Evolutionary conservation across 2,329 filamentous ascomycete genomes (phyloP), one percentile per base, ranked within the genome.

Genomic region (Cladosporium colombiae): DNA sequence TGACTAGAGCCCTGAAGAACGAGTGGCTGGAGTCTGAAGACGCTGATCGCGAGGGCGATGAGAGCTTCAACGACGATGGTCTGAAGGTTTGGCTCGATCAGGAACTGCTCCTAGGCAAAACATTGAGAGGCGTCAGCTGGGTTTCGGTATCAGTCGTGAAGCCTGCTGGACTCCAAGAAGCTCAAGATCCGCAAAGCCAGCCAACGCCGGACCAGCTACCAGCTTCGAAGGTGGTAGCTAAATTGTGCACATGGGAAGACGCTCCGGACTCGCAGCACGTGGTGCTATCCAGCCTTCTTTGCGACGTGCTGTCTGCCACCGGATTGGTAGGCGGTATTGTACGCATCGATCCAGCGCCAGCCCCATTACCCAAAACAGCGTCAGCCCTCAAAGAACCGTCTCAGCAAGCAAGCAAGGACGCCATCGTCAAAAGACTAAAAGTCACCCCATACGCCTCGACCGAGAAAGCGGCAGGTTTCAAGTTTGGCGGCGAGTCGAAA

Each of bases 401-500:
- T 49, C 73, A 74, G 65, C 68, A 72, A 73, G 79, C 68, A 57
- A 73, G 74, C 61, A 82, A 81, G 67, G 81, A 82, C 35, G 70
- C 75, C 5, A 77, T 79, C n/a, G 81, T 92, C 5, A 86, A 87
- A 77, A 81, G 86, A 5, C 79, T 98, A 66, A 93, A 91, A 71
- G 82, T 99, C 1, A 91, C 90, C 65, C 95, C 95, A 0, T 98
- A 97, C 73, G 84, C 87, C 3, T 80, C 84, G 0, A 78, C 81
- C 57, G 78, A 83, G 46, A 85, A 83, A 50, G 58, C 69, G 40
- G 84, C 89, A 55, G 90, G 89, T 0, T 82, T 97, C 25, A 92
- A 88, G 72, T 96, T 98, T 74, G 94, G 94, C 5, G 92, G 93
- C 16, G 92, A 97, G 71, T 91, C 92, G 0, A 91, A 92, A 71